phyloP scores from a whole-genome alignment of 148 eudicot species.

The Dysphania ambrosioides region DNA sequence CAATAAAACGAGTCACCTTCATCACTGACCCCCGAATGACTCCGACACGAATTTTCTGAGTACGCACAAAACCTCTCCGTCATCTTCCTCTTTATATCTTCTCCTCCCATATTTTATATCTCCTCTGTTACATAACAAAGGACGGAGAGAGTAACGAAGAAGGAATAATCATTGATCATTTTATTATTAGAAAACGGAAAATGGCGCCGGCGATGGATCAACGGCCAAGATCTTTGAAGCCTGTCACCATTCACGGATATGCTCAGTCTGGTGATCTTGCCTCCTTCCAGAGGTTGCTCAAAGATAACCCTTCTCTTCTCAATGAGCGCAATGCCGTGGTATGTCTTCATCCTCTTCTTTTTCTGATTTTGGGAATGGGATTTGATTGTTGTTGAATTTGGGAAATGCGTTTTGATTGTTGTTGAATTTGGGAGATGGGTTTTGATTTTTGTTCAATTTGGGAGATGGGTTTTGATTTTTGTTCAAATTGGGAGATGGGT shows the following conservation, averaged over 20 bases:
- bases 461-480: too few species aligned
- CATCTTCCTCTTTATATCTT: not conserved
- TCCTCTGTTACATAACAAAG: not conserved
- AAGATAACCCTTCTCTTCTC: slow-evolving; percentile 63
- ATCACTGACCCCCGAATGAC: too few species aligned
- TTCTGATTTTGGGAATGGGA: too few species aligned
- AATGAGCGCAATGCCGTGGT: slow-evolving; percentile 92
- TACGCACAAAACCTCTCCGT: not conserved
- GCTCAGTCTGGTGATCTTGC: slow-evolving; percentile 85
- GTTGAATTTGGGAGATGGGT: too few species aligned
- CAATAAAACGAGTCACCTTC: not conserved
- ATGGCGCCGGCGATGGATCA: slow-evolving; percentile 58
- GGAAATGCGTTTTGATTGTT: too few species aligned
- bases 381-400: too few species aligned
- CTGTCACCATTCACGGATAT: slow-evolving; percentile 62
- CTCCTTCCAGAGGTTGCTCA: slow-evolving; percentile 54
- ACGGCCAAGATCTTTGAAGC: slow-evolving; percentile 58
- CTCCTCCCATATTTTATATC: slow-evolving; percentile 10
- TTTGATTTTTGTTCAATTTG: too few species aligned
- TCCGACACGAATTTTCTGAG: too few species aligned
- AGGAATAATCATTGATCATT: not conserved
- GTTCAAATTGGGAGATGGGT: too few species aligned
- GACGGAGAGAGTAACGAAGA: slow-evolving; percentile 6
- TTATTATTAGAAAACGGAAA: slow-evolving; percentile 10
- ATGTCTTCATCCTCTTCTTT: slow-evolving; percentile 27